These are phyloP conservation scores for Wickerhamiella siamensis DNA, from an alignment of 805 yeast species.

Conservation along the genomic window DNA sequence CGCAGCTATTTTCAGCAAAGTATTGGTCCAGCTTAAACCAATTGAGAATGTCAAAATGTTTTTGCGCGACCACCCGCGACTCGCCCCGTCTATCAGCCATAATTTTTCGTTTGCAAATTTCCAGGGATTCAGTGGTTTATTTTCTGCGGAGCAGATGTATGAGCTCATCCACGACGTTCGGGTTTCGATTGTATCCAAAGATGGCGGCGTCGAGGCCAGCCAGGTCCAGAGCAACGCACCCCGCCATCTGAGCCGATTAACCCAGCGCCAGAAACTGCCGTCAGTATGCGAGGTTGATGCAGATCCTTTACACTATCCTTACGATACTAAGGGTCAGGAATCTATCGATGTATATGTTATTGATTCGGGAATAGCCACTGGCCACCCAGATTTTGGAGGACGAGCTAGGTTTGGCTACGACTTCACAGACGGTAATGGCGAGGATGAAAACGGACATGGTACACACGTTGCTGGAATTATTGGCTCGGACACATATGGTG, in stretches of 20 bases:
- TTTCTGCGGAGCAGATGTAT: constrained; percentile 29
- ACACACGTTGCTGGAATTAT: constrained; percentile 87
- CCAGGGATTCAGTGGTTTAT: constrained; percentile 3
- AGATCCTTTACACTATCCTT: constrained; percentile 26
- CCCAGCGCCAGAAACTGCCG: constrained; percentile 18
- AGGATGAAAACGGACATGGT: constrained; percentile 76
- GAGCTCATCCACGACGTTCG: constrained; percentile 8
- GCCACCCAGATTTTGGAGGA: constrained; percentile 32
- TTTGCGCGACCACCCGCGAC: neutral
- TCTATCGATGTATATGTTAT: constrained; percentile 61
- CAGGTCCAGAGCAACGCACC: constrained; percentile 40
- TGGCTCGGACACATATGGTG: constrained; percentile 70
- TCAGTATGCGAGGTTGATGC: constrained; percentile 22
- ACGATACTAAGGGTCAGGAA: constrained; percentile 30
- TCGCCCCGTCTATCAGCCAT: constrained; percentile 14
- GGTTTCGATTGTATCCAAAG: constrained; percentile 57
- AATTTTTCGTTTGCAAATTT: constrained; percentile 2
- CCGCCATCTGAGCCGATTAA: constrained; percentile 27
- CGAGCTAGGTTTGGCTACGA: constrained; percentile 33
- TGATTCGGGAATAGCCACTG: constrained; percentile 54
- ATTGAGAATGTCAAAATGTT: neutral
- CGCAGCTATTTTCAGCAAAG: too few species aligned
- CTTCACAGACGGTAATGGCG: constrained; percentile 33
- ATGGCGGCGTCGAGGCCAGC: constrained; percentile 31
- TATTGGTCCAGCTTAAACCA: neutral